Evolutionary conservation across 2,329 filamentous ascomycete genomes (phyloP).

Genomic region (Talaromyces marneffei): DNA sequence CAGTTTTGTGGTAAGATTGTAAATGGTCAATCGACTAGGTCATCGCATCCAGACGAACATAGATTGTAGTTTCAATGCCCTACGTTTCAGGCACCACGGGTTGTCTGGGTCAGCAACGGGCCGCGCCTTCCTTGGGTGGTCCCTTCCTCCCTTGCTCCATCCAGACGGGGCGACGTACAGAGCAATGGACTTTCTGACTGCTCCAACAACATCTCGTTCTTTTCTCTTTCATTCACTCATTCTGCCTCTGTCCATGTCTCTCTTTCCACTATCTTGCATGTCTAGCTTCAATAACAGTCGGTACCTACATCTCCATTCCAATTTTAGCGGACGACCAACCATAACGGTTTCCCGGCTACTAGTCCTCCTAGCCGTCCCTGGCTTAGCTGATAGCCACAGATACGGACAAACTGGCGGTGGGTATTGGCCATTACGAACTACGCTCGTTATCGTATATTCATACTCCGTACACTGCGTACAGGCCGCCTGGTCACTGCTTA

Average conservation of each 20-base stretch:
- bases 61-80: not conserved
- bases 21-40: not conserved
- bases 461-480: too few relatives aligned
- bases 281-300: not conserved
- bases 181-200: too few relatives aligned
- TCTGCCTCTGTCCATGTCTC: not conserved
- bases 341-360: not conserved
- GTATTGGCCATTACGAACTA: constrained; percentile 11
- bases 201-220: not conserved
- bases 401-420: constrained; percentile 14
- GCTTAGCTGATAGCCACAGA: constrained; percentile 10
- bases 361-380: constrained; percentile 11
- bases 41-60: not conserved
- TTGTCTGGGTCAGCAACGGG: constrained; percentile 13
- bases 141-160: constrained; percentile 6
- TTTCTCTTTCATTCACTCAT: not conserved
- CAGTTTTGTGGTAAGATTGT: not conserved
- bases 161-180: too few relatives aligned
- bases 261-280: constrained; percentile 1
- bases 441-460: not conserved
- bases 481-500: not conserved
- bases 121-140: constrained; percentile 8
- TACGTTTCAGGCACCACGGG: not conserved
- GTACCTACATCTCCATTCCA: constrained; percentile 3
- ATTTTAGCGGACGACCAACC: not conserved